Base-by-base conservation (phyloP, 1,284 basidiomycete genomes). In the Prillingera fragicola region DNA sequence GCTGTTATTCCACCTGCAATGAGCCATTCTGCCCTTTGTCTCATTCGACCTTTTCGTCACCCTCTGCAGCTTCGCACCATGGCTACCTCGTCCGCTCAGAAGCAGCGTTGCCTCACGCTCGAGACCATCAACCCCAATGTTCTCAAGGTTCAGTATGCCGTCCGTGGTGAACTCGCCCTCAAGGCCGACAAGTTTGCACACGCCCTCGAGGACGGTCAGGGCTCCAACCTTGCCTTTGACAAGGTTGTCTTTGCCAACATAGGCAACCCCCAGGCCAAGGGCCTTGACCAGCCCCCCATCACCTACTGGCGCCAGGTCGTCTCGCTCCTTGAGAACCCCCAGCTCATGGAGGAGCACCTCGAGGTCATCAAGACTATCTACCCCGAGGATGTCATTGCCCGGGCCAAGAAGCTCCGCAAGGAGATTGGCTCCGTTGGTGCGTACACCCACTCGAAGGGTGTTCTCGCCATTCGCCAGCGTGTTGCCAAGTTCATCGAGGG, bases 241-340 rank as follows among this genome's bases (percentile, higher is more conserved):
- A 82, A 82, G 58, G 79, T 98, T 69, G 90, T 97, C 66, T 87
- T 83, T 19, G 89, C 90, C 55, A 98, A 98, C 74, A 98, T 98
- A 48, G 94, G 94, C 8, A 98, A 98, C 68, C 94, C 94, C 0
- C 94, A 98, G 73, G 94, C 96, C 72, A 84, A 84, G 64, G 89
- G 87, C 1, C 77, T 98, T 33, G 84, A 96, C 69, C 95, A 98
- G 70, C 81, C 83, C 18, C 89, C 92, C 1, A 80, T 98, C 52
- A 96, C 94, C 8, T 98, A 89, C 71, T 81, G 83, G 62, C 78
- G 94, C 50, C 94, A 98, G 82, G 54, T 67, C 36, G 60, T 71
- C 50, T 57, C 91, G 3, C 73, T 98, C 51, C 85, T 87, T 67
- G 94, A 98, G 65, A 96, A 87, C 74, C 90, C 94, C 5, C 82